These are phyloP conservation scores for Rhodotorula sphaerocarpa DNA, from an alignment of 768 basidiomycete species.

Conservation along the genomic window DNA sequence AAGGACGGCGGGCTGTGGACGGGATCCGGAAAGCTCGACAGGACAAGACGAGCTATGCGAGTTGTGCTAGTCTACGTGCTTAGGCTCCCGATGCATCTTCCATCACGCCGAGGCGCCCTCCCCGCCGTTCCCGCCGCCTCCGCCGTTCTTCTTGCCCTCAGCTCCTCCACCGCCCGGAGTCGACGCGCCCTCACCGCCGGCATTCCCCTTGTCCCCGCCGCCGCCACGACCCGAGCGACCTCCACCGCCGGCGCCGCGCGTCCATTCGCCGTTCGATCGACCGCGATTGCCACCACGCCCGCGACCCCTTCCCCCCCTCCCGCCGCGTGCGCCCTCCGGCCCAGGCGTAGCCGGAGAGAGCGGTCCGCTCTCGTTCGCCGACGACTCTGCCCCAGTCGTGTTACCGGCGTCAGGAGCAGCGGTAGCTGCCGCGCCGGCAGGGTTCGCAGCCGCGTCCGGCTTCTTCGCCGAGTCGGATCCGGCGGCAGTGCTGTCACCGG, in stretches of 20 bases:
- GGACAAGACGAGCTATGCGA: too few species aligned
- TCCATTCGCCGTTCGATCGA: conserved; percentile 23
- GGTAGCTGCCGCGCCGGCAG: neutral
- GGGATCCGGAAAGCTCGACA: too few species aligned
- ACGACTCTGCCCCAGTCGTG: neutral
- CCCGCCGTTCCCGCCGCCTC: neutral
- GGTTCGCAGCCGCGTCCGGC: neutral
- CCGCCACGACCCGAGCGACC: neutral
- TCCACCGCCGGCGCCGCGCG: neutral
- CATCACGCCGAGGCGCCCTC: too few species aligned
- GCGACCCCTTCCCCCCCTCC: neutral
- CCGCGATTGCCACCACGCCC: neutral
- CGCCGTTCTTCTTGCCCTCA: neutral
- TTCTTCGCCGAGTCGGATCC: neutral
- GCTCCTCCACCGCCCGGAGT: neutral
- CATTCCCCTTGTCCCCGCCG: neutral
- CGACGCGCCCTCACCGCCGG: neutral
- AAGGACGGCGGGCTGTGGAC: too few species aligned
- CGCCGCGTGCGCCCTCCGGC: neutral
- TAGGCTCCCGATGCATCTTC: too few species aligned
- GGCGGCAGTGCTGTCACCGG: neutral
- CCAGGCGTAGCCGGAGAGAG: too few species aligned
- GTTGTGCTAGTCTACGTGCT: too few species aligned
- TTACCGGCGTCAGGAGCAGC: neutral
- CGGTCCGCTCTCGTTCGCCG: too few species aligned